phyloP scores from a whole-genome alignment of 1,284 basidiomycete species.

The Boletus hoseneyae region DNA sequence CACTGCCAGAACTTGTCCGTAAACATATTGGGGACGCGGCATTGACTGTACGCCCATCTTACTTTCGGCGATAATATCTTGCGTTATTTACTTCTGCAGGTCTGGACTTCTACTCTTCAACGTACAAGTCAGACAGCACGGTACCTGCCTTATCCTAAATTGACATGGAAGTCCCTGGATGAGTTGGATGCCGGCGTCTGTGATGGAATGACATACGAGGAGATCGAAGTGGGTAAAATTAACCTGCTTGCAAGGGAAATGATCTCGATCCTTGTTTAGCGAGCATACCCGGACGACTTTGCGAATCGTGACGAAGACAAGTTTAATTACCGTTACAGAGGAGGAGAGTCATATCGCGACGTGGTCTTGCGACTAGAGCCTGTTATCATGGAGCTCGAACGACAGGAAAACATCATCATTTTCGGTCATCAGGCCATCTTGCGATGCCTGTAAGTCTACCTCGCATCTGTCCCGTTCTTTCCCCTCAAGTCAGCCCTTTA shows the following conservation, averaged over 20 bases:
- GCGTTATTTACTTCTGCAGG: conserved; percentile 38
- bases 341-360: conserved; percentile 94
- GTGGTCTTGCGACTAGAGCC: conserved; percentile 96
- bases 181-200: conserved; percentile 99
- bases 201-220: conserved; percentile 99
- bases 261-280: conserved; percentile 40
- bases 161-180: conserved; percentile 98
- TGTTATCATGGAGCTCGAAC: conserved; percentile 98
- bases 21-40: conserved; percentile 90
- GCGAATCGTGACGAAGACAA: conserved; percentile 99
- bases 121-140: conserved; percentile 92
- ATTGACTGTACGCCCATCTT: conserved; percentile 63
- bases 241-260: background rate
- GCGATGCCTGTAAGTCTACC: conserved; percentile 70
- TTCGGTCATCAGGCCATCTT: conserved; percentile 97
- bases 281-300: conserved; percentile 96
- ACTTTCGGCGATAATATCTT: background rate
- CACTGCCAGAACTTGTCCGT: conserved; percentile 84
- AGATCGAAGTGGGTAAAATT: conserved; percentile 75
- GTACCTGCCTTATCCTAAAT: conserved; percentile 81
- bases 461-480: background rate
- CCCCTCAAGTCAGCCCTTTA: conserved; percentile 24
- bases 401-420: conserved; percentile 96
- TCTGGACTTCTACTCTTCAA: conserved; percentile 96
- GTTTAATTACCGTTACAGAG: conserved; percentile 97